Conservation (phyloP, 2,329 filamentous ascomycete genomes). For the Epichloe uncinata region DNA sequence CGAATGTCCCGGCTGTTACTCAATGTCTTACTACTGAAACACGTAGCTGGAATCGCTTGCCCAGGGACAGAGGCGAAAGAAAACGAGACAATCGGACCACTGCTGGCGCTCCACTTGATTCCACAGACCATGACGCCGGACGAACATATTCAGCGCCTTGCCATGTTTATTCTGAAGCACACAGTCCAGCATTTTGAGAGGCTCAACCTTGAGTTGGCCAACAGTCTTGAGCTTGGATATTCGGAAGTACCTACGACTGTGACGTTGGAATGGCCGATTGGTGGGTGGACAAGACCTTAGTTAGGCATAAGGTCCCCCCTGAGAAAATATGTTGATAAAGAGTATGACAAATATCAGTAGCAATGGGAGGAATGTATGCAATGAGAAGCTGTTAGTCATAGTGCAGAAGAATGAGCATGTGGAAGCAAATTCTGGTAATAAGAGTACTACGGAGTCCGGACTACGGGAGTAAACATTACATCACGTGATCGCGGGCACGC, state of each 20-base stretch:
- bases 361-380: too few relatives aligned
- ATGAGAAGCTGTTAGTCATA: neutral
- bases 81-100: neutral
- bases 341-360: too few relatives aligned
- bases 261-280: too few relatives aligned
- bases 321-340: too few relatives aligned
- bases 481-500: constrained; percentile 3
- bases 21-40: neutral
- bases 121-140: neutral
- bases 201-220: neutral
- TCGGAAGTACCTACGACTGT: too few relatives aligned
- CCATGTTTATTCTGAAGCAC: neutral
- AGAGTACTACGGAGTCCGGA: too few relatives aligned
- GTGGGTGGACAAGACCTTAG: too few relatives aligned
- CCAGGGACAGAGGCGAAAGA: neutral
- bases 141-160: neutral
- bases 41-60: neutral
- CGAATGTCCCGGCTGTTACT: neutral
- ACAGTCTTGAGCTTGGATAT: neutral
- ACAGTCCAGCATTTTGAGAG: neutral
- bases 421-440: too few relatives aligned
- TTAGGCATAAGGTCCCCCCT: too few relatives aligned
- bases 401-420: neutral
- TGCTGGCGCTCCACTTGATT: neutral
- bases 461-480: too few relatives aligned